Evolutionary conservation across 176 grass and related monocot species (phyloP), one percentile per base, ranked within the genome.

Genomic region (Eleusine indica): DNA sequence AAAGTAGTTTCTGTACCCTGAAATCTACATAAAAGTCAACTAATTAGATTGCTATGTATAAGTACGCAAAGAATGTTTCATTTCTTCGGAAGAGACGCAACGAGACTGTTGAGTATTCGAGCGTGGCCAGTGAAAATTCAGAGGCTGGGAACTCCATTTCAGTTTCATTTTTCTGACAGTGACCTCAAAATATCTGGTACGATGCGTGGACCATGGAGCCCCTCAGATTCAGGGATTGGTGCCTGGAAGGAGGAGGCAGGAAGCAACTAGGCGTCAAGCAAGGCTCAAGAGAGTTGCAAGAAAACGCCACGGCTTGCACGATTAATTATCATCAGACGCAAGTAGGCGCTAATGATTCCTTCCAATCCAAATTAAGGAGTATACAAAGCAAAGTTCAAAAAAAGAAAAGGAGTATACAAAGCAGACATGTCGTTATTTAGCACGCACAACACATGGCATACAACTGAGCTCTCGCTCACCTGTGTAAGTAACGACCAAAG

Each of bases 221-320:
- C 78, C 56, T 9, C 25, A 22, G 44, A 58, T 66, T 81, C 71
- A 28, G 69, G 12, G 82, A 54, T 54, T 30, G 25, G 73, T 64
- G 76, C 72, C 64, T 71, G 72, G 80, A 88, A 88, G 80, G 80
- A 88, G 80, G 86, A 54, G 68, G 80, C 80, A 83, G 80, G 35
- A 83, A 83, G 86, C 80, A 83, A 83, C 85, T 64, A 29, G 40
- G 64, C 35, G 46, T 56, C 22, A 83, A 88, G 80, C 80, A 88
- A 72, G 30, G 66, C 32, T 52, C 12, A 35, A 69, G 21, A 54
- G 46, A 22, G 84, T 41, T 64, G 69, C 77, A 71, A 43, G 80
- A 18, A 51, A 76, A n/a, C 47, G 21, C 71, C 60, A 22, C 63
- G 72, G 56, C 43, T 75, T 44, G 52, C 54, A 78, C 78, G 66